Conservation (phyloP, 495 filamentous ascomycete genomes). For the Podospora tetraspora region DNA sequence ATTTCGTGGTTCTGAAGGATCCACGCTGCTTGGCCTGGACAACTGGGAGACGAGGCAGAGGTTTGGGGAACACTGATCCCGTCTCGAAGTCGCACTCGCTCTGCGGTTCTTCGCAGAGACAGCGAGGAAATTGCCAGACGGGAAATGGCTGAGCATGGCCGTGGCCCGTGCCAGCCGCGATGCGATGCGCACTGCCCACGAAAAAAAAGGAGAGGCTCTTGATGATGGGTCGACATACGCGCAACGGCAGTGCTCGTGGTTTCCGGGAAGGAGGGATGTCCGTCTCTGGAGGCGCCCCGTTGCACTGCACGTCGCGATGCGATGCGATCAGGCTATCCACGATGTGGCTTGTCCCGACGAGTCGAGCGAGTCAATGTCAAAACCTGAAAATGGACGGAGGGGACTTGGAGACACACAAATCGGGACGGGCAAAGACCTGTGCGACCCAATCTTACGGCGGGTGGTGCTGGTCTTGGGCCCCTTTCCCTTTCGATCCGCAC, state of each 20-base stretch:
- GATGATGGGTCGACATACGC: neutral
- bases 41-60: neutral
- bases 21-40: neutral
- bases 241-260: neutral
- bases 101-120: neutral
- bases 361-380: neutral
- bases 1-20: neutral
- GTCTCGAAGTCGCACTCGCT: neutral
- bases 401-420: neutral
- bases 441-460: constrained; percentile 15
- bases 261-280: neutral
- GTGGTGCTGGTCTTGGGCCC: constrained; percentile 4
- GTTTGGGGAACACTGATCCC: neutral
- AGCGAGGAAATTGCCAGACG: neutral
- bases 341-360: neutral
- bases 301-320: neutral
- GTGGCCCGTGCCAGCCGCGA: neutral
- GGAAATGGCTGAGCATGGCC: neutral
- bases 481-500: constrained; percentile 17
- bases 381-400: neutral
- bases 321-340: neutral
- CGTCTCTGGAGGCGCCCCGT: neutral
- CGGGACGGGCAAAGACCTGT: constrained; percentile 8
- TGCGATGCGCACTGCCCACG: neutral
- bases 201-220: neutral